Evolutionary conservation across 148 eudicot species (phyloP), one percentile per base, ranked within the genome.

Genomic region (Chenopodium formosanum): DNA sequence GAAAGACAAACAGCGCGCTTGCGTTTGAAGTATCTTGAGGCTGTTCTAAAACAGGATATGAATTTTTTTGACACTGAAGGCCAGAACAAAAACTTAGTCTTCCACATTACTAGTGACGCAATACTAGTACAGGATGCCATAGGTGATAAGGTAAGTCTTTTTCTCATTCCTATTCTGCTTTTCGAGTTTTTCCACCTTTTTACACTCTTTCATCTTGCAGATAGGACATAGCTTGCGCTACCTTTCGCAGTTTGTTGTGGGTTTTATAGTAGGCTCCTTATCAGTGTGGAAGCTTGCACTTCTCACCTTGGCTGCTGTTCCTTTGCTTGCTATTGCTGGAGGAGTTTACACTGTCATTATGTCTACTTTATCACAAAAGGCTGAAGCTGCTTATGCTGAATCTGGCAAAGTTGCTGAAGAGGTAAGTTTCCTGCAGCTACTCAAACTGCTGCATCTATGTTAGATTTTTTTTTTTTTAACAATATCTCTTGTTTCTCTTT

Each of bases 391-490:
- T 62, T 92, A 92, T 84, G 94, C 92, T 70, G 90, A 92, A 79
- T 90, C 97, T 1, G 94, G 92, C 53, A 91, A 91, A 79, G 74
- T 89, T 50, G 97, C 97, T 23, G 93, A 90, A 87, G 97, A 92
- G 94, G 97, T 88, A 32, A 56, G 2, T 3, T 76, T 56, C 25
- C 46, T 1, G n/a, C 27, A 71, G 23, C 10, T 73, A 16, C 25
- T 8, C 4, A 44, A 46, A 66, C 22, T 12, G 58, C 47, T 70
- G 47, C 34, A 40, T 7, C 6, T 75, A 16, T 29, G 60, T 50
- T 10, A 9, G 16, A 25, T 78, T 31, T 27, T 3, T 37, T 13
- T 64, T 27, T 27, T 4, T 2, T 23, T 13, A 6, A 40, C 5
- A 37, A 37, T 5, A 6, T 25, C 47, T 78, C 48, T 0, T 44